Base-by-base conservation (phyloP, 192 early-diverging fungal genomes). In the Linnemannia schmuckeri region DNA sequence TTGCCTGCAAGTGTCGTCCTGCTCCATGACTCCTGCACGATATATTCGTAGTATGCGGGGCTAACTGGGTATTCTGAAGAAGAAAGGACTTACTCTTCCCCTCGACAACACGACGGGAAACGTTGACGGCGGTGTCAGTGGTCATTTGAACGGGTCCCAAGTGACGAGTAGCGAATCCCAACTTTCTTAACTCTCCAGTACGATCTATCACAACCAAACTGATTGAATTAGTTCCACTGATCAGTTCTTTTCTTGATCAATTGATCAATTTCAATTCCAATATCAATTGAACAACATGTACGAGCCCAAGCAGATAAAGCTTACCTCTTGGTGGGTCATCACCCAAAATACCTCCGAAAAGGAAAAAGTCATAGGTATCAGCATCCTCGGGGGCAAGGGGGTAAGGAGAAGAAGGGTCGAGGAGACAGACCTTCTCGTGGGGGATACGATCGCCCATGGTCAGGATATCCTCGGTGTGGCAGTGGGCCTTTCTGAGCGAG, bases 321-420 rank as follows among this genome's bases (percentile, higher is more conserved):
- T 74, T 90, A 93, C 90, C 92, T 90, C 88, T 89, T 77, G 90
- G 93, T 75, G 91, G 91, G 91, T 95, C 91, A 91, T 91, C 92
- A n/a, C 93, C 93, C 33, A 94, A 80, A 78, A 97, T 97, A 18
- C 95, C 96, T 38, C 96, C 96, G 93, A 97, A 97, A 82, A 97
- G 83, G 76, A 96, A 93, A 82, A 92, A 96, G 41, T 94, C 92
- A 72, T 91, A 96, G 13, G 83, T 86, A 17, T 91, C 89, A n/a
- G 87, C 94, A 87, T 96, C 96, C 52, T 89, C 91, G 24, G 95
- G 94, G 55, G 82, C 73, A 41, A 97, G 89, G 20, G 88, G 83
- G 76, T 91, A 76, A 27, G 83, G 87, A 4, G 92, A 91, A 22
- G 90, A 63, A n/a, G 95, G 95, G 87, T 97, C 95, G 37, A 97